Evolutionary conservation across 352 stramenopile genomes (phyloP).

Genomic region (Phytophthora parvispora): DNA sequence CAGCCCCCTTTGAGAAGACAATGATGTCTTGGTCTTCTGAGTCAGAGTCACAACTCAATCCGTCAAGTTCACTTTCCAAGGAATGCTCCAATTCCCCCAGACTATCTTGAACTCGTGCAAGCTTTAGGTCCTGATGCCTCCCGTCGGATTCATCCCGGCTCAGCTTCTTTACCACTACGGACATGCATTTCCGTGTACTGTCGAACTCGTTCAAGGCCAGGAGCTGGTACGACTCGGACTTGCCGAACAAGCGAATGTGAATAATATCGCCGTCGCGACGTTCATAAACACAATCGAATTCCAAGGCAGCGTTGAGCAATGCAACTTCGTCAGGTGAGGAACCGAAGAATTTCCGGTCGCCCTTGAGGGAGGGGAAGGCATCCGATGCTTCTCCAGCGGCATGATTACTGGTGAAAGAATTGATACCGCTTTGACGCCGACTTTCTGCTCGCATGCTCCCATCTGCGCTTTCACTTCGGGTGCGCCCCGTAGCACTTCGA

Average conservation of each 20-base stretch:
- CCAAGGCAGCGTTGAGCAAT: constrained; percentile 76
- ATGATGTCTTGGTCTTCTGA: constrained; percentile 66
- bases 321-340: constrained; percentile 89
- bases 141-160: constrained; percentile 5
- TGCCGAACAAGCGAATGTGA: constrained; percentile 80
- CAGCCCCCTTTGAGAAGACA: constrained; percentile 90
- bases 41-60: constrained; percentile 22
- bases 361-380: constrained; percentile 39
- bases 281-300: constrained; percentile 88
- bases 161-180: constrained; percentile 76
- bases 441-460: constrained; percentile 32
- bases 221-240: constrained; percentile 79
- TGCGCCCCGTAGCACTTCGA: constrained; percentile 16
- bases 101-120: constrained; percentile 21
- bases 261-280: constrained; percentile 82
- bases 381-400: constrained; percentile 34
- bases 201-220: constrained; percentile 90
- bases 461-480: constrained; percentile 23
- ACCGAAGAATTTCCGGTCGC: constrained; percentile 70
- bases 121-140: not conserved
- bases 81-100: constrained; percentile 40
- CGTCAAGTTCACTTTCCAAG: constrained; percentile 27
- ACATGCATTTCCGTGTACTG: constrained; percentile 91
- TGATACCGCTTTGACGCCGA: constrained; percentile 23
- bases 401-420: constrained; percentile 36